These are phyloP conservation scores for Musa balbisiana DNA, from an alignment of 202 grass and related monocot genomes.

Conservation along the genomic window DNA sequence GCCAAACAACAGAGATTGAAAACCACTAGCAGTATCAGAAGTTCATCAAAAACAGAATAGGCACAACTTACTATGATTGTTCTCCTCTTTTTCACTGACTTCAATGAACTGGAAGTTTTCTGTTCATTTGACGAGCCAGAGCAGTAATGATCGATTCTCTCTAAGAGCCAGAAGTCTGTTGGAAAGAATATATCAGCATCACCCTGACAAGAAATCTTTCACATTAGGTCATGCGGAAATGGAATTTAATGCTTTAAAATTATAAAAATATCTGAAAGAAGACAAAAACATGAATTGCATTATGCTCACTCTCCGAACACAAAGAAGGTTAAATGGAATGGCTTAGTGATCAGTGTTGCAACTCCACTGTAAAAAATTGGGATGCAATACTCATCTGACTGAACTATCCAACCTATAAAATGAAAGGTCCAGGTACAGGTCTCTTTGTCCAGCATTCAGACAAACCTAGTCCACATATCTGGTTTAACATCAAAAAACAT, in stretches of 20 bases:
- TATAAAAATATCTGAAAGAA: not conserved
- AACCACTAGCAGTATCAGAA: not conserved
- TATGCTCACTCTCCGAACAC: not conserved
- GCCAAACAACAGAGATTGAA: not conserved
- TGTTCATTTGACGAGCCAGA: conserved; percentile 58
- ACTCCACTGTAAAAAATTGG: no score
- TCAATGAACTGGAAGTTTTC: conserved; percentile 46
- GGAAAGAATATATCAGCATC: conserved; percentile 97
- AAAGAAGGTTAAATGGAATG: no score
- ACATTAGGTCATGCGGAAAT: not conserved
- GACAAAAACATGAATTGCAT: not conserved
- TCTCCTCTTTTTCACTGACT: conserved; percentile 75
- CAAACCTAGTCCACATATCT: no score
- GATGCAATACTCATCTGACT: no score
- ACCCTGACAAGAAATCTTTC: conserved; percentile 43
- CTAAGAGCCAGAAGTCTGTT: conserved; percentile 79
- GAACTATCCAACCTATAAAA: no score
- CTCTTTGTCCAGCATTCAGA: no score
- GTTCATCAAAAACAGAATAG: not conserved
- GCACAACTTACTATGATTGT: conserved; percentile 68
- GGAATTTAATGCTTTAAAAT: not conserved
- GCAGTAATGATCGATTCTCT: conserved; percentile 77
- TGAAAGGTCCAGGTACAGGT: no score
- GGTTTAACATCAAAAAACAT: no score
- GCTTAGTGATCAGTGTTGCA: no score